These are phyloP conservation scores for Populus hybrid DNA, from an alignment of 441 rosid genomes.

Conservation along the genomic window DNA sequence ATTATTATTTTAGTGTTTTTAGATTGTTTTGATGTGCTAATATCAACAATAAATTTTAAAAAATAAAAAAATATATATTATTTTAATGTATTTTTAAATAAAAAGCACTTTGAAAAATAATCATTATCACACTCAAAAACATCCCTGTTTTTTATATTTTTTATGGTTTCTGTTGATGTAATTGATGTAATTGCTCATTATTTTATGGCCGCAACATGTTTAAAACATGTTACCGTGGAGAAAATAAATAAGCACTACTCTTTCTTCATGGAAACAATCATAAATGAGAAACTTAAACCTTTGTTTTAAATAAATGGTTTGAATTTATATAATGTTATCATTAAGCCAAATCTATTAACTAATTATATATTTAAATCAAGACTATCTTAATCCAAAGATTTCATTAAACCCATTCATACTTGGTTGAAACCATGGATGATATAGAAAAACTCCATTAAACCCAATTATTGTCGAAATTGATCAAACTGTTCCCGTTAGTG, in stretches of 20 bases:
- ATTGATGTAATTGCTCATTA: background rate
- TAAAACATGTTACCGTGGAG: background rate
- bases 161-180: background rate
- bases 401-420: background rate
- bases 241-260: background rate
- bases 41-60: too few species aligned
- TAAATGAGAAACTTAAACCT: too few species aligned
- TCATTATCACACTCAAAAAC: accelerated
- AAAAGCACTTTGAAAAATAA: too few species aligned
- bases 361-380: background rate
- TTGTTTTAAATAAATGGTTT: too few species aligned
- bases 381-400: background rate
- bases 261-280: background rate
- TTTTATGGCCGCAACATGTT: background rate
- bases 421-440: too few species aligned
- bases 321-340: too few species aligned
- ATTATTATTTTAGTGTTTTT: too few species aligned
- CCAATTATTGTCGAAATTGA: background rate
- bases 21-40: too few species aligned
- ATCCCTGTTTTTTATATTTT: too few species aligned
- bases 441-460: too few species aligned
- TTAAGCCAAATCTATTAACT: background rate
- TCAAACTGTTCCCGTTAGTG: background rate
- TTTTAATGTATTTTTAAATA: too few species aligned
- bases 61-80: too few species aligned